These are phyloP conservation scores for Dittrichia graveolens DNA, from an alignment of 129 eudicot species.

Conservation along the genomic window DNA sequence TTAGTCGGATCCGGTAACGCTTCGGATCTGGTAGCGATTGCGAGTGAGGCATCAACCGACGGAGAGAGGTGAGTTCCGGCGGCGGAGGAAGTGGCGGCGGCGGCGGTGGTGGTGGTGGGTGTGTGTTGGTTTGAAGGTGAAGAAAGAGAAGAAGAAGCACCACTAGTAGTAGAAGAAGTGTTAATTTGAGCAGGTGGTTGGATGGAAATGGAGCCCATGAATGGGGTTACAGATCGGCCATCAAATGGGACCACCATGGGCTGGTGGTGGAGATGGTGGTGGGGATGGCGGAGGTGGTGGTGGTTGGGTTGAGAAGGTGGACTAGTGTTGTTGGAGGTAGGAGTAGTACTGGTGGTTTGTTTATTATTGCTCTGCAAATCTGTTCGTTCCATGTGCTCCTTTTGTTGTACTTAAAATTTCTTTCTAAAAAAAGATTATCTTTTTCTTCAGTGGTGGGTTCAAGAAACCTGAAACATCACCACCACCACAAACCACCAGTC, in stretches of 20 bases:
- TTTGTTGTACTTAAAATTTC: conserved; percentile 31
- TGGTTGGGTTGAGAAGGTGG: conserved; percentile 34
- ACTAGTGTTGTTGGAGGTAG: conserved; percentile 29
- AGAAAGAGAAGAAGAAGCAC: conserved; percentile 30
- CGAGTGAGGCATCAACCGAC: conserved; percentile 66
- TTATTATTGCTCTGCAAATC: conserved; percentile 51
- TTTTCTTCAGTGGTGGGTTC: conserved; percentile 53
- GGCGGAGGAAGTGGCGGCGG: not conserved
- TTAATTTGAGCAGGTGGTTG: conserved; percentile 30
- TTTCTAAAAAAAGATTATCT: conserved; percentile 33
- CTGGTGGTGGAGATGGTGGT: conserved; percentile 34
- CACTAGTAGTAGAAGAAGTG: conserved; percentile 11
- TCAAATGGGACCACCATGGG: conserved; percentile 50
- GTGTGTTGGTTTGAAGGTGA: conserved; percentile 34
- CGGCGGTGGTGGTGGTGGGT: conserved; percentile 23
- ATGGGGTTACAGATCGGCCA: conserved; percentile 46
- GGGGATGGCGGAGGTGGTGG: conserved; percentile 40
- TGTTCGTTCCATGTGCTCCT: conserved; percentile 61
- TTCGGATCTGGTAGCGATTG: conserved; percentile 72
- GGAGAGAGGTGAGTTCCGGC: conserved; percentile 30
- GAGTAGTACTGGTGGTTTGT: conserved; percentile 31
- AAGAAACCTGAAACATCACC: conserved; percentile 40
- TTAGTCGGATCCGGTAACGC: conserved; percentile 29
- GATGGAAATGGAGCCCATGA: conserved; percentile 56
- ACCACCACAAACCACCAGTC: conserved; percentile 42